phyloP scores from a whole-genome alignment of 805 yeast species.

The Tetrapisispora pingtungensis region DNA sequence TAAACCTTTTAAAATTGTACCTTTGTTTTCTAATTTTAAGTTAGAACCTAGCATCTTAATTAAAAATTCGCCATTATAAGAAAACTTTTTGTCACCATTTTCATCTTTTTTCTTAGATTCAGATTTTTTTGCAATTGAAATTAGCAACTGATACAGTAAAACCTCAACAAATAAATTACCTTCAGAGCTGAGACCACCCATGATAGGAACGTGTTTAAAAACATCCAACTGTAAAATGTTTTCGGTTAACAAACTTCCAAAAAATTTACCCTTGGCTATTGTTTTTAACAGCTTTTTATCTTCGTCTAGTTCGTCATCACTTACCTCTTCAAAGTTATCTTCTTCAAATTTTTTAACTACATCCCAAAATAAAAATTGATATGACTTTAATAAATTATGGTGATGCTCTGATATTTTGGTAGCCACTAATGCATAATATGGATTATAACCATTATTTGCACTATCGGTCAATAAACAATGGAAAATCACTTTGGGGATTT shows the following conservation, averaged over 20 bases:
- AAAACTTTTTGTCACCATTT: conserved; percentile 19
- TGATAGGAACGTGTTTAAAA: conserved; percentile 61
- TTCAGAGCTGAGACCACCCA: conserved; percentile 53
- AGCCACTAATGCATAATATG: conserved; percentile 78
- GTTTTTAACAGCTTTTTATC: conserved; percentile 47
- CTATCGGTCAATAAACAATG: conserved; percentile 79
- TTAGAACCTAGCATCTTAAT: conserved; percentile 12
- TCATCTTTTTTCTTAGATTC: conserved; percentile 33
- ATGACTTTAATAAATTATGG: conserved; percentile 67
- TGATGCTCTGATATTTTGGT: conserved; percentile 57
- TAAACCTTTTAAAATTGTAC: conserved; percentile 25
- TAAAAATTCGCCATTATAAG: conserved; percentile 27
- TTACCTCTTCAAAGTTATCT: conserved; percentile 12
- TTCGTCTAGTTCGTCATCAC: conserved; percentile 35
- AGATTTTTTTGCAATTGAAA: conserved; percentile 52
- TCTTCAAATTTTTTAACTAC: conserved; percentile 61
- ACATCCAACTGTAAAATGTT: conserved; percentile 65
- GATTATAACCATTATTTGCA: conserved; percentile 55
- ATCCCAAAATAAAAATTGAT: conserved; percentile 90
- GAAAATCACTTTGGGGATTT: conserved; percentile 72
- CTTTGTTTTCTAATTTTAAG: conserved; percentile 19
- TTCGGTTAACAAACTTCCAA: conserved; percentile 65
- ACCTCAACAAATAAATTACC: conserved; percentile 64
- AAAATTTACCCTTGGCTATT: conserved; percentile 70
- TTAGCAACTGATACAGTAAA: conserved; percentile 56